Evolutionary conservation across 2,329 filamentous ascomycete genomes (phyloP), one percentile per base, ranked within the genome.

Genomic region (Talaromyces amestolkiae): DNA sequence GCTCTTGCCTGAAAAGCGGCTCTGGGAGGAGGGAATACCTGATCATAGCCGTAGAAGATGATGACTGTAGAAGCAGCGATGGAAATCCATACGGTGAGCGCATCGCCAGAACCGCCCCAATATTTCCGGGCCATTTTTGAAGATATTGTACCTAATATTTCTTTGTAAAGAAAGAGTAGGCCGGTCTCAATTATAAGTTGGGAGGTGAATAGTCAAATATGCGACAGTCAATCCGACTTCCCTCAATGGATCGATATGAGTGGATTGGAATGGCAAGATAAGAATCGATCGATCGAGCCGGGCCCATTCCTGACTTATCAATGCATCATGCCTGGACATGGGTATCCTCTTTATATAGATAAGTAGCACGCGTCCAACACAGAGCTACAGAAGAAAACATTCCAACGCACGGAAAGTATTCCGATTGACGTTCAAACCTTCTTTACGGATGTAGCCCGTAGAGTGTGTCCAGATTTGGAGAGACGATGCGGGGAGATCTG

Each of bases 11-110:
- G 19, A 27, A 0, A 39, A n/a, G 3, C 17, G 19, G 11, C 27
- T 6, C 17, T 53, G 9, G 4, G n/a, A n/a, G 35, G 37, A 27
- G 31, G 31, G 66, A 66, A 41, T 68, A 77, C 75, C 70, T 79
- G 77, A 60, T 79, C 77, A 62, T 80, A 80, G 33, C 79, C 82
- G 66, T 84, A 85, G 70, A 84, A 84, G 63, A 84, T 75, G 24
- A 84, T 73, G 4, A 84, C 81, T 0, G 81, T 84, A 1, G 78
- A 81, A 0, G 82, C 81, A 13, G 82, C 81, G 19, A 84, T 74
- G 5, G 80, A 82, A 49, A 85, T 84, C 82, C 82, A 84, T 17
- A 84, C 75, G 0, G 82, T 84, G n/a, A 85, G 75, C 33, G 75
- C 72, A 66, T 82, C 78, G 37, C 83, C 83, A 49, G 81, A 83